These are phyloP conservation scores for Moesziomyces sp. DNA, from an alignment of 1,284 basidiomycete species.

Conservation along the genomic window DNA sequence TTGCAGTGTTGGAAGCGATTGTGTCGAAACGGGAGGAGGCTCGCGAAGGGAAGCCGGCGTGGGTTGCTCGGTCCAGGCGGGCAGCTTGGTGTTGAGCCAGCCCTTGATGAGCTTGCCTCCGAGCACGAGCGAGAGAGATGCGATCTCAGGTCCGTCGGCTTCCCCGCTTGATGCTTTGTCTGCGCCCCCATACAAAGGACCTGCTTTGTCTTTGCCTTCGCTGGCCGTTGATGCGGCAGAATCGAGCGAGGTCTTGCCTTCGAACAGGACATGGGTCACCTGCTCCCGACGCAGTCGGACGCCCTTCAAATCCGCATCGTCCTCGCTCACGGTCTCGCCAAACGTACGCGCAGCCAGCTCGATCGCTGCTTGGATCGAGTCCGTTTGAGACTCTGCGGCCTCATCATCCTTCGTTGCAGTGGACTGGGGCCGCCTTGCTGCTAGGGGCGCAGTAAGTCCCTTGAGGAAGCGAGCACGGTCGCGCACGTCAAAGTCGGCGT, in stretches of 20 bases:
- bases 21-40: slow-evolving; percentile 17
- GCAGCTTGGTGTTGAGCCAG: slow-evolving; percentile 42
- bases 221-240: neutral
- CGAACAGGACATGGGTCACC: slow-evolving; percentile 54
- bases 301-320: slow-evolving; percentile 43
- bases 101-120: slow-evolving; percentile 50
- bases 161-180: neutral
- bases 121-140: slow-evolving; percentile 36
- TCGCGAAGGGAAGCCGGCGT: slow-evolving; percentile 33
- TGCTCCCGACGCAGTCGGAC: slow-evolving; percentile 55
- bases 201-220: neutral
- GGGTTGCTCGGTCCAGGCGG: slow-evolving; percentile 25
- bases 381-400: neutral
- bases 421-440: neutral
- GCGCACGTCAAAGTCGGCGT: slow-evolving; percentile 57
- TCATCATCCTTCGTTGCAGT: too few species aligned
- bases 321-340: slow-evolving; percentile 29
- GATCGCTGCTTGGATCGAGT: slow-evolving; percentile 25
- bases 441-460: slow-evolving; percentile 47
- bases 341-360: slow-evolving; percentile 15
- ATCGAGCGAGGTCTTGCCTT: slow-evolving; percentile 17
- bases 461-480: slow-evolving; percentile 61
- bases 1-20: slow-evolving; percentile 13
- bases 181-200: neutral
- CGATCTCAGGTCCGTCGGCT: slow-evolving; percentile 16